Base-by-base conservation (phyloP, 441 rosid species). In the Geranium incanum region DNA sequence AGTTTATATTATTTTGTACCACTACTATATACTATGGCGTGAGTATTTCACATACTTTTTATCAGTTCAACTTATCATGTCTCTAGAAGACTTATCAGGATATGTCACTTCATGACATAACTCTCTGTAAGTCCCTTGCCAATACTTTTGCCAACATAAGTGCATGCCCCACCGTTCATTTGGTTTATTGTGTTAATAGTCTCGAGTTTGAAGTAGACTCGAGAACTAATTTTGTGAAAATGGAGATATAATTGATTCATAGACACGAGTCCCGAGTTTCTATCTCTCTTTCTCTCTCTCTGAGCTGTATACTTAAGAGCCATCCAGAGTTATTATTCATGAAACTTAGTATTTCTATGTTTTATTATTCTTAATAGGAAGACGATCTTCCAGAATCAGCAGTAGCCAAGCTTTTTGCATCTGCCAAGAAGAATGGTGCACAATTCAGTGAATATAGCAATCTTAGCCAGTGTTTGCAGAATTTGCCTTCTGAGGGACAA, bases 351-450 rank as follows among this genome's bases (percentile, higher is more conserved):
- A 62, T 76, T 72, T 68, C 43, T 11, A 69, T 74, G 38, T 3
- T 66, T 43, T 72, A 39, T 21, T 67, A 3, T 55, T 28, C 41
- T 79, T 79, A 65, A 72, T 68, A 95, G 99, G 99, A 89, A 75
- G 81, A 78, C 33, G 92, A 91, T 81, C 74, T 84, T 75, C 94
- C 97, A 13, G 99, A 95, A 84, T 80, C 90, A 81, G 99, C 93
- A 71, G 87, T 95, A 71, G 99, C 99, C 12, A 88, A 86, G 76
- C 95, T 95, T 75, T 91, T 93, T 82, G 91, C 95, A 72, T 81
- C 85, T 78, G 87, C 81, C 70, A 91, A 86, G 86, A 83, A 67
- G 75, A 84, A 86, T 77, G 79, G 76, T 65, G 23, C 76, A 23
- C 91, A 82, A 76, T 83, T 83, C 73, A 79, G 68, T 68, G 79